Base-by-base conservation (phyloP, 805 yeast genomes). In the Ogataea glucozyma region DNA sequence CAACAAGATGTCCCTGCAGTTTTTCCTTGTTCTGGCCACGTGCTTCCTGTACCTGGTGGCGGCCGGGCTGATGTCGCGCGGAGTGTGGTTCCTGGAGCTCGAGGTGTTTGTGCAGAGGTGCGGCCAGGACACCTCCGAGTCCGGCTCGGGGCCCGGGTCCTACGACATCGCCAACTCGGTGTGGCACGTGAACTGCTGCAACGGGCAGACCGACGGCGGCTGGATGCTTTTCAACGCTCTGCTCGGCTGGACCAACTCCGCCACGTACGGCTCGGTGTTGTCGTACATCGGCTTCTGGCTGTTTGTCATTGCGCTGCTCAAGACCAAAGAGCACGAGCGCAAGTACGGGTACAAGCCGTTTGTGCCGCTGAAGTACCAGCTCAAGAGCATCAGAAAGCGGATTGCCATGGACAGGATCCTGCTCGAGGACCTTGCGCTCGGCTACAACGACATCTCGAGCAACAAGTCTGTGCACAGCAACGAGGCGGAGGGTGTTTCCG, bases 151-250 rank as follows among this genome's bases (percentile, higher is more conserved):
- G 0, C 96, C 96, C 0, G 97, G 97, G 0, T 85, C 95, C 0
- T 89, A 89, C 58, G 96, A 89, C 56, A 82, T 89, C 17, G 52
- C 76, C 16, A 76, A 73, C 36, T 81, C 93, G 6, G 81, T 89
- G 2, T 89, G 97, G 97, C 97, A 89, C 61, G 96, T 89, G 19
- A 88, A 89, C 65, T 88, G 96, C 63, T 89, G 97, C 67, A 88
- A 88, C 61, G 95, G 96, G 18, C 84, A 86, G 52, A 85, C 77
- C n/a, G 97, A 89, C 57, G 95, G 95, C 4, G 79, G 83, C 23
- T 89, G 95, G 96, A 88, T 88, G 95, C 70, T 89, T 26, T 73
- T 86, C 55, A 88, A 90, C 26, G 97, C 96, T 1, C 70, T 89
- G 4, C 73, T 89, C 38, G 97, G 97, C 2, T 89, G 97, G 97